Conservation (phyloP, 2,329 filamentous ascomycete species). For the Fusarium udum region DNA sequence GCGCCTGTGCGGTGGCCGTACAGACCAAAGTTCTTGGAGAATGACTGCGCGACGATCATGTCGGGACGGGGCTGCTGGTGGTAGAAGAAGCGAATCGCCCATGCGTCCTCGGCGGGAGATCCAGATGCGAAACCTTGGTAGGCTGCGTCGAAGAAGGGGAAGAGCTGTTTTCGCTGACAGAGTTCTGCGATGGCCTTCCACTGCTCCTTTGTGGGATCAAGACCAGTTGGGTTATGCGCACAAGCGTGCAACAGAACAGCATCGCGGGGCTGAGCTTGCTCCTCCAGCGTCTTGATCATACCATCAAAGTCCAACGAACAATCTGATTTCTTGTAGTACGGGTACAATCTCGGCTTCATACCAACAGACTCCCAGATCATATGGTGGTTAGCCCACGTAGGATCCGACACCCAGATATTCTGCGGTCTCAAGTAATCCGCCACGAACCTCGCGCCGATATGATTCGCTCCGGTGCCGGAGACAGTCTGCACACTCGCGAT, state of each 20-base stretch:
- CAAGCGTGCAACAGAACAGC: slow-evolving; percentile 93
- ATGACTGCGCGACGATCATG: slow-evolving; percentile 87
- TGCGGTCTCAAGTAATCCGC: slow-evolving; percentile 82
- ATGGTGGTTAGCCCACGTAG: slow-evolving; percentile 98
- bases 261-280: slow-evolving; percentile 75
- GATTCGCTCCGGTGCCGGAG: slow-evolving; percentile 94
- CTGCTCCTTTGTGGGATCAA: slow-evolving; percentile 91
- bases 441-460: slow-evolving; percentile 92
- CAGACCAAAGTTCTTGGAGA: slow-evolving; percentile 98
- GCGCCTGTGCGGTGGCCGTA: slow-evolving; percentile 95
- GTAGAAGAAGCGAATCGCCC: slow-evolving; percentile 90
- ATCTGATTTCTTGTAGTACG: slow-evolving; percentile 89
- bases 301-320: slow-evolving; percentile 91
- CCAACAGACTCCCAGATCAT: slow-evolving; percentile 95
- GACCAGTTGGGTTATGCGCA: slow-evolving; percentile 96
- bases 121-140: slow-evolving; percentile 98
- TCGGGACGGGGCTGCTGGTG: slow-evolving; percentile 71
- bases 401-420: slow-evolving; percentile 89
- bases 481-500: slow-evolving; percentile 82
- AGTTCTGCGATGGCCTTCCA: slow-evolving; percentile 88
- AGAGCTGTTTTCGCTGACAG: slow-evolving; percentile 80
- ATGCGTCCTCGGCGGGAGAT: slow-evolving; percentile 82
- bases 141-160: slow-evolving; percentile 97
- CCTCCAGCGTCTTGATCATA: slow-evolving; percentile 76
- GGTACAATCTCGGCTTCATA: slow-evolving; percentile 81